A percentile compares a stretch with the other conserved stretches of the same genome.
These are phyloP conservation scores for Arachnomyces sp. DNA, from an alignment of 2,329 filamentous ascomycete genomes.

Conservation along the genomic window DNA sequence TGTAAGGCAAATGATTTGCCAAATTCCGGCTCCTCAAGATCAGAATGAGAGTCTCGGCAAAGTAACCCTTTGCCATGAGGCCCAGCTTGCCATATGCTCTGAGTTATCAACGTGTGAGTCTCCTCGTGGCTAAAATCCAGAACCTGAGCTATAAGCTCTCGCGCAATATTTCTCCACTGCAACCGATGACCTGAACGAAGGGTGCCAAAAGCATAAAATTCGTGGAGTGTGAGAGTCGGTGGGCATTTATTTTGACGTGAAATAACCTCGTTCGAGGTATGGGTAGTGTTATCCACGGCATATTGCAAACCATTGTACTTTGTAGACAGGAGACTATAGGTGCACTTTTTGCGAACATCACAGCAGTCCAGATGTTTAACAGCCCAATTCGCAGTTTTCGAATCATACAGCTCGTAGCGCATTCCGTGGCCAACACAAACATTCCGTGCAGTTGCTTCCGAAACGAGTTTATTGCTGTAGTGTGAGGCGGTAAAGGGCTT, in stretches of 20 bases:
- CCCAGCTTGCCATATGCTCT: slow-evolving; percentile 44
- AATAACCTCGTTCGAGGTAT: slow-evolving; percentile 44
- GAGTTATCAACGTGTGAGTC: slow-evolving; percentile 40
- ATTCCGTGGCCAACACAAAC: slow-evolving; percentile 43
- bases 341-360: slow-evolving; percentile 3
- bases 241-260: slow-evolving; percentile 44
- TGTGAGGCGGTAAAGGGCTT: slow-evolving; percentile 12
- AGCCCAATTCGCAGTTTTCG: slow-evolving; percentile 2
- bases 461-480: slow-evolving; percentile 6
- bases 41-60: slow-evolving; percentile 16
- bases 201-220: slow-evolving; percentile 47
- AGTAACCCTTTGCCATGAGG: slow-evolving; percentile 12
- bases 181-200: slow-evolving; percentile 42
- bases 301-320: slow-evolving; percentile 6
- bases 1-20: slow-evolving; percentile 22
- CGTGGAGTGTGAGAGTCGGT: slow-evolving; percentile 39
- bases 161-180: slow-evolving; percentile 50
- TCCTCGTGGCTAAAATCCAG: slow-evolving; percentile 46
- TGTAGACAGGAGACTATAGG: slow-evolving; percentile 2
- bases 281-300: slow-evolving; percentile 9
- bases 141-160: slow-evolving; percentile 40
- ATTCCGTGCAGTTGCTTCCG: slow-evolving; percentile 16
- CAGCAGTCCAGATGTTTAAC: slow-evolving; percentile 1
- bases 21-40: slow-evolving; percentile 19
- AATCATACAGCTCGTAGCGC: slow-evolving; percentile 32